Conservation (phyloP, 306 rosid genomes). For the Trifolium fragiferum region DNA sequence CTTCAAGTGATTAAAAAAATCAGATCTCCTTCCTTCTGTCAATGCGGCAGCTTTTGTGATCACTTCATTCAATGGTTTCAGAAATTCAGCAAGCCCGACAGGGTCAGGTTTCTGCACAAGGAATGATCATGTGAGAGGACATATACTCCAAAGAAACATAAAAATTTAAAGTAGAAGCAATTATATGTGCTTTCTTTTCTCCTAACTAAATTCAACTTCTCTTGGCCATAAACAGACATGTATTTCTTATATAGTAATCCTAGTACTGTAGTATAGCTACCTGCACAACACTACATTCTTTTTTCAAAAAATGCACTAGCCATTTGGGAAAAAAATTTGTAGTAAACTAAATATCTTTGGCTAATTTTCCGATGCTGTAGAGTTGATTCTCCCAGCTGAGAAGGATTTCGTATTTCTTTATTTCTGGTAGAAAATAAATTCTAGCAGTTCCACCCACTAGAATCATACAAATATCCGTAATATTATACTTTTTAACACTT, state of each 20-base stretch:
- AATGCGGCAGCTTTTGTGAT: conserved; percentile 62
- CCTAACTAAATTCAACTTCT: conserved; percentile 7
- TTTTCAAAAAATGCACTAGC: background rate
- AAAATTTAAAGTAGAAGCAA: background rate
- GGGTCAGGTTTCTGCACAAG: conserved; percentile 79
- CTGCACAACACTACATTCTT: background rate
- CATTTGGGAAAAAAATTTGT: background rate
- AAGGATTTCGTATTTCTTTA: background rate
- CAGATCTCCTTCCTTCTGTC: conserved; percentile 88
- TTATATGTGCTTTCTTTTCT: conserved; percentile 28
- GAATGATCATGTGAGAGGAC: conserved; percentile 27
- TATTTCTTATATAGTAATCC: conserved; percentile 21
- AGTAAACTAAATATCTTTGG: background rate
- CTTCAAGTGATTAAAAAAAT: conserved; percentile 87
- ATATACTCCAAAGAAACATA: background rate
- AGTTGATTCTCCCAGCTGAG: conserved; percentile 21
- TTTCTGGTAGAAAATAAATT: conserved; percentile 14
- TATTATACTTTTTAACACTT: background rate
- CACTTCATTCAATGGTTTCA: conserved; percentile 82
- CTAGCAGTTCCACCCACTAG: background rate
- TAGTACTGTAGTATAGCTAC: conserved; percentile 9
- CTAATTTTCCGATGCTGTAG: background rate
- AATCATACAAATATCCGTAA: background rate
- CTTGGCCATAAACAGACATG: conserved; percentile 19
- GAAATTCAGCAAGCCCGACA: conserved; percentile 78